A percentile compares a stretch with the other conserved stretches of the same genome.
phyloP scores from a whole-genome alignment of 805 yeast genomes.

The Wickerhamiella dianesei region DNA sequence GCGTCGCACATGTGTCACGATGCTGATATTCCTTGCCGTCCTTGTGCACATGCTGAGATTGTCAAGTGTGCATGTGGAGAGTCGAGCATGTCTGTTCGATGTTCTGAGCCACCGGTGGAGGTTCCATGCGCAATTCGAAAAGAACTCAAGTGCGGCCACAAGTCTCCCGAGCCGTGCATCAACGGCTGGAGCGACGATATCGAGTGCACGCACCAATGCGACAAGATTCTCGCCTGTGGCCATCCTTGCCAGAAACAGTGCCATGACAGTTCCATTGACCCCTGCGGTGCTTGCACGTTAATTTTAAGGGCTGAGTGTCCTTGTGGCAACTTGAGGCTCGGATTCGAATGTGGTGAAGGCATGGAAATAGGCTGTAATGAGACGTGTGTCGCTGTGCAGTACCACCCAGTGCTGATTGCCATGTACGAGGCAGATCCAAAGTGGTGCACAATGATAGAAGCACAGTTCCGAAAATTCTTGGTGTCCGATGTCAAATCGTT shows the following conservation, averaged over 20 bases:
- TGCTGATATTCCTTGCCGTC: constrained; percentile 10
- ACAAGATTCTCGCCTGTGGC: constrained; percentile 40
- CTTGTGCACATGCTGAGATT: constrained; percentile 27
- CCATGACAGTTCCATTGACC: constrained; percentile 37
- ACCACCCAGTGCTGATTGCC: constrained; percentile 29
- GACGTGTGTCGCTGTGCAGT: constrained; percentile 37
- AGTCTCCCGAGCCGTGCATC: constrained; percentile 7
- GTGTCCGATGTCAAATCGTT: constrained; percentile 27
- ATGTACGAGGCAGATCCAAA: constrained; percentile 32
- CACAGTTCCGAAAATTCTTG: constrained; percentile 36
- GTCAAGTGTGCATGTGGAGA: constrained; percentile 52
- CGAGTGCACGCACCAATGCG: constrained; percentile 48
- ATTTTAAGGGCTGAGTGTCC: constrained; percentile 40
- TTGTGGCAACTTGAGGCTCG: constrained; percentile 45
- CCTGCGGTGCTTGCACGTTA: constrained; percentile 34
- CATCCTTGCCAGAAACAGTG: constrained; percentile 53
- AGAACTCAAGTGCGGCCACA: constrained; percentile 11
- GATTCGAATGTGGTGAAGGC: constrained; percentile 46
- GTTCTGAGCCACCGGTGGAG: neutral
- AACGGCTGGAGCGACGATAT: constrained; percentile 41
- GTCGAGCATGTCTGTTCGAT: constrained; percentile 1
- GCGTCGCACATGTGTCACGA: constrained; percentile 18
- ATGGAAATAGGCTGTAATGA: constrained; percentile 33
- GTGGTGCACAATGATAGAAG: constrained; percentile 63
- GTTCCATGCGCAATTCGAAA: constrained; percentile 4